phyloP scores from a whole-genome alignment of 441 rosid species.

The Melastoma candidum region DNA sequence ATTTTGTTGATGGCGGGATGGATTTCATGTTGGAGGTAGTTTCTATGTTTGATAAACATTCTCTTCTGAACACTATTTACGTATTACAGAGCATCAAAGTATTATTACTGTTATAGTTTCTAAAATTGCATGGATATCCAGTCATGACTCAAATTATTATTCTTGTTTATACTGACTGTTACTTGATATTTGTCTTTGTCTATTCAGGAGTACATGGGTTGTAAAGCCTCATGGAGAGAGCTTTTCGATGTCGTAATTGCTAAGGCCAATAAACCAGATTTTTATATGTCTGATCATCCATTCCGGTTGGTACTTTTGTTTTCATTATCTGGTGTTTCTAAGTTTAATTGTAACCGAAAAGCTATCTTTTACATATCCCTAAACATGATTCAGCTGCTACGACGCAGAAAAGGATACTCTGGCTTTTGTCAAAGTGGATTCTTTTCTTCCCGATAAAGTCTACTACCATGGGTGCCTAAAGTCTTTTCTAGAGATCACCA shows the following conservation, averaged over 20 bases:
- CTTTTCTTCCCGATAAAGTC: slow-evolving; percentile 59
- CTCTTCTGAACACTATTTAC: not conserved
- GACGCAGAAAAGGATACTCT: slow-evolving; percentile 85
- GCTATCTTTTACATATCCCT: not conserved
- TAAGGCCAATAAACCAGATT: slow-evolving; percentile 91
- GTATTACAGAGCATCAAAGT: not conserved
- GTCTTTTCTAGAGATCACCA: slow-evolving; percentile 81
- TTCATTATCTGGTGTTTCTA: slow-evolving; percentile 7
- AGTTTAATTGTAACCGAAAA: slow-evolving; percentile 1
- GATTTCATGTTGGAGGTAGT: slow-evolving; percentile 81
- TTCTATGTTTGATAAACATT: slow-evolving; percentile 10
- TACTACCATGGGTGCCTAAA: slow-evolving; percentile 94
- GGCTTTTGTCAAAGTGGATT: slow-evolving; percentile 79
- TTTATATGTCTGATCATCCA: slow-evolving; percentile 94
- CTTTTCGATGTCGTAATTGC: slow-evolving; percentile 98
- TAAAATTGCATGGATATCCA: not conserved
- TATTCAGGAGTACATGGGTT: slow-evolving; percentile 58
- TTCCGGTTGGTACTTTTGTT: slow-evolving; percentile 59
- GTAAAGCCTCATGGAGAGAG: slow-evolving; percentile 74
- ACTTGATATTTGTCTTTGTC: not conserved
- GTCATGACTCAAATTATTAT: not conserved
- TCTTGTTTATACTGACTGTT: slow-evolving; percentile 3
- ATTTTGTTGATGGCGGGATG: slow-evolving; percentile 98
- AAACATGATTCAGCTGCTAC: slow-evolving; percentile 46
- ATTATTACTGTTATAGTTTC: not conserved